Percentiles rank a stretch among this genome's conserved stretches.
Evolutionary conservation across 768 basidiomycete genomes (phyloP).

Genomic region (Phallus indusiatus): DNA sequence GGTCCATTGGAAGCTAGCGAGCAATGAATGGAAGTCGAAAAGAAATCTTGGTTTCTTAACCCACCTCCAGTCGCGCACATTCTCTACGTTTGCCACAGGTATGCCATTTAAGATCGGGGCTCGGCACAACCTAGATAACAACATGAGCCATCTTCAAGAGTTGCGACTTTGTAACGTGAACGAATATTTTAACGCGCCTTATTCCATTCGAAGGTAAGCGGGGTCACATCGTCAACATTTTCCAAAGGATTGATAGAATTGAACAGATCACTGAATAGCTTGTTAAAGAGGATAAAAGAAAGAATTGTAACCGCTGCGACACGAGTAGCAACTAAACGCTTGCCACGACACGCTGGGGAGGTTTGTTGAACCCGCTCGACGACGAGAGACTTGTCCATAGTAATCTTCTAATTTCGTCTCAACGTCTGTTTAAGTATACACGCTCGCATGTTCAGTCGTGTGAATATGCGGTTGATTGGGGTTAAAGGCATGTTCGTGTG

Average conservation of each 20-base stretch:
- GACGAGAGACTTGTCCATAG: background rate
- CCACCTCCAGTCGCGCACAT: slow-evolving; percentile 26
- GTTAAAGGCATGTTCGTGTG: too few species aligned
- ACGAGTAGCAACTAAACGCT: background rate
- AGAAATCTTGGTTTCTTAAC: background rate
- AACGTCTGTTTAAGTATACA: too few species aligned
- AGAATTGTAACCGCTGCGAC: background rate
- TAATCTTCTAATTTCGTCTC: too few species aligned
- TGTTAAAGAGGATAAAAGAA: background rate
- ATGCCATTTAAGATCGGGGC: slow-evolving; percentile 20
- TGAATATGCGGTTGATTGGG: too few species aligned
- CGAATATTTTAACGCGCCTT: background rate
- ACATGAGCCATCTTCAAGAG: too few species aligned
- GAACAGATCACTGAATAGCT: background rate
- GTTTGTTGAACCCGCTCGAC: background rate
- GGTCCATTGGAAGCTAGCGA: slow-evolving; percentile 36
- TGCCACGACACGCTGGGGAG: background rate
- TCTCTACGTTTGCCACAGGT: slow-evolving; percentile 17
- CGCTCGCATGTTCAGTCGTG: too few species aligned
- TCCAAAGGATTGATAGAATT: background rate
- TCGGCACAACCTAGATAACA: slow-evolving; percentile 14
- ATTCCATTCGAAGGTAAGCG: background rate
- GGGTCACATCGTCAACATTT: background rate
- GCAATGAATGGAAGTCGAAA: background rate
- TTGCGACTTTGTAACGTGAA: background rate